Percentiles rank a stretch among this genome's conserved stretches.
phyloP scores from a whole-genome alignment of 495 filamentous ascomycete genomes.

The Talaromyces wortmannii region DNA sequence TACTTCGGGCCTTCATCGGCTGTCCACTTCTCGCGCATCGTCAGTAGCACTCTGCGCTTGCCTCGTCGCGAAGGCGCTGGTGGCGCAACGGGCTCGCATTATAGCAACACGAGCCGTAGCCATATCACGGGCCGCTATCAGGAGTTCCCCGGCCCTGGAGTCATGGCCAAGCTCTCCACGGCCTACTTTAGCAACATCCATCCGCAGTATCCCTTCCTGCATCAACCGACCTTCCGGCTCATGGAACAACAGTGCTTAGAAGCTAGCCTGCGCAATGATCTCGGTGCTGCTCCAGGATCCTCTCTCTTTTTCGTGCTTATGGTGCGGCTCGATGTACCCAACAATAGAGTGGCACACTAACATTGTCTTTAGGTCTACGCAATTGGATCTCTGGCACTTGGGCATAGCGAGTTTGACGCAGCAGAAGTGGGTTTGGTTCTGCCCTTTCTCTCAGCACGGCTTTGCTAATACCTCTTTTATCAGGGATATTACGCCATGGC shows the following conservation, averaged over 20 bases:
- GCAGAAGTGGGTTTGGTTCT: conserved; percentile 1
- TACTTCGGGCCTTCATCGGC: not conserved
- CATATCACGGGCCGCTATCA: conserved; percentile 3
- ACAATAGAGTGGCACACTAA: not conserved
- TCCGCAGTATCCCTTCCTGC: conserved; percentile 13
- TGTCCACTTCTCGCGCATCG: not conserved
- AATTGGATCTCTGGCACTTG: conserved; percentile 6
- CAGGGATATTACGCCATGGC: not conserved
- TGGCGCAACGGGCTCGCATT: not conserved
- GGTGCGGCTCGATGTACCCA: not conserved
- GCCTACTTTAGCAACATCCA: conserved; percentile 12
- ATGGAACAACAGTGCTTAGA: not conserved
- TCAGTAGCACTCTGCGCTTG: not conserved
- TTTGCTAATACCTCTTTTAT: not conserved
- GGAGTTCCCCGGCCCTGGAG: not conserved
- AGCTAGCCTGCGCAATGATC: not conserved
- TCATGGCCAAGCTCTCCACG: not conserved
- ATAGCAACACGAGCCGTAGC: not conserved
- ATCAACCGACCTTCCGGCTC: conserved; percentile 9
- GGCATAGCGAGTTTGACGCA: conserved; percentile 1
- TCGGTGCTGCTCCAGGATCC: not conserved
- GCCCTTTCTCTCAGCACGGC: not conserved
- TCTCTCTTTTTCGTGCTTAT: conserved; percentile 9
- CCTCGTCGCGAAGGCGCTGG: not conserved
- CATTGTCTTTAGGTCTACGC: conserved; percentile 8